These are phyloP conservation scores for Dactylellina cionopaga DNA, from an alignment of 2,329 filamentous ascomycete species.

Conservation along the genomic window DNA sequence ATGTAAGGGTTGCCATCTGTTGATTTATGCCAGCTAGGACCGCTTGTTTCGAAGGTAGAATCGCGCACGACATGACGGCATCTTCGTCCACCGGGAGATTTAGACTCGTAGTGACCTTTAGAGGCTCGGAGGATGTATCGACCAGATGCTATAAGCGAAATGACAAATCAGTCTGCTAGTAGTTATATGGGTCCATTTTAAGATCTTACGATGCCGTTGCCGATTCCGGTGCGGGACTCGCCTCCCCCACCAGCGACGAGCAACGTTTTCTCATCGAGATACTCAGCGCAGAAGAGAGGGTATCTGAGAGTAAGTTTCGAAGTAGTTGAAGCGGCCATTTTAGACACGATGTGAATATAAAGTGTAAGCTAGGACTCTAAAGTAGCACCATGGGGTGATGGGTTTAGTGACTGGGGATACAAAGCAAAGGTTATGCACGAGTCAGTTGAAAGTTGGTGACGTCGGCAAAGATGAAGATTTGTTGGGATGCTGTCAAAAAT, in stretches of 20 bases:
- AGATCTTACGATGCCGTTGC: constrained; percentile 56
- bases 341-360: no score
- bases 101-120: constrained; percentile 49
- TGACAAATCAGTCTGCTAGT: neutral
- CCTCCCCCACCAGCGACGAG: constrained; percentile 57
- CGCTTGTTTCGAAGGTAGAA: constrained; percentile 40
- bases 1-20: constrained; percentile 20
- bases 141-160: constrained; percentile 18
- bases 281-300: constrained; percentile 57
- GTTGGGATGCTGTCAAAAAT: constrained; percentile 23
- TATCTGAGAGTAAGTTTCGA: constrained; percentile 57
- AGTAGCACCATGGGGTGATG: neutral
- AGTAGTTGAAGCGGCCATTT: constrained; percentile 54
- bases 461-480: constrained; percentile 36
- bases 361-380: neutral
- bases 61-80: constrained; percentile 56
- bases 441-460: constrained; percentile 29
- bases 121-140: constrained; percentile 37
- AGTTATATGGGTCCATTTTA: no score
- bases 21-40: constrained; percentile 56
- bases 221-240: constrained; percentile 56
- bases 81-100: constrained; percentile 56
- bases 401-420: neutral
- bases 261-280: constrained; percentile 54
- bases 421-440: constrained; percentile 12